Base-by-base conservation (phyloP, 2,329 filamentous ascomycete species). In the Pyricularia sp. region DNA sequence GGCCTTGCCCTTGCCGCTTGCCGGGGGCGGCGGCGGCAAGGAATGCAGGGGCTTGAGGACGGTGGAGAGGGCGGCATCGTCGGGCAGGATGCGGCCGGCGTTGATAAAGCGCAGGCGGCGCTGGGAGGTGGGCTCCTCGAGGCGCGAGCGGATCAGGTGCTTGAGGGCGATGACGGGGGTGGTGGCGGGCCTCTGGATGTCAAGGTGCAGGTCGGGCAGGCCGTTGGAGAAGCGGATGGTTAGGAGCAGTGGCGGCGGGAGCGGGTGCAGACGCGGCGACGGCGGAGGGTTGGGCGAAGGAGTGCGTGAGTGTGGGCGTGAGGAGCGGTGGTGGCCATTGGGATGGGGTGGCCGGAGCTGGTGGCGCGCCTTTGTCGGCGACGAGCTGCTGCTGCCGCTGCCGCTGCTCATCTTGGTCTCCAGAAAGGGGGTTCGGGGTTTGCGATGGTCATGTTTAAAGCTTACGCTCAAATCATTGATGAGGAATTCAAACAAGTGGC, bases 141-240 rank as follows among this genome's bases (percentile, higher is more conserved):
- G 86, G 64, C 90, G 85, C 10, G 83, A 79, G 73, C 95, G 93
- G 76, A 98, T 92, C 67, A 91, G 84, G 74, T 91, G 90, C 79
- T 97, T 97, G 69, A 98, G 85, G 1, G 90, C 87, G 69, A 93
- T 86, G 68, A 92, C 87, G 61, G 92, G 92, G 12, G 90, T 93
- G 36, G 84, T 83, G 65, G 83, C 79, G 0, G 94, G 92, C 6
- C 84, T 81, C 66, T 87, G 78, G 75, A 98, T 88, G 74, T 92
- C 88, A 70, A 98, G 86, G 59, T 90, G 86, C 58, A 97, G 86
- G 77, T 98, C 95, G 20, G 93, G 90, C 69, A 94, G 86, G 0
- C 92, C 89, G 70, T 90, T 89, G 68, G 93, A 93, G 85, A 99
- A 98, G 78, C 94, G 93, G 77, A 98, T 90, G 55, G 92, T 94